Base-by-base conservation (phyloP, 2,329 filamentous ascomycete species). In the Aspergillus spinulosporus region DNA sequence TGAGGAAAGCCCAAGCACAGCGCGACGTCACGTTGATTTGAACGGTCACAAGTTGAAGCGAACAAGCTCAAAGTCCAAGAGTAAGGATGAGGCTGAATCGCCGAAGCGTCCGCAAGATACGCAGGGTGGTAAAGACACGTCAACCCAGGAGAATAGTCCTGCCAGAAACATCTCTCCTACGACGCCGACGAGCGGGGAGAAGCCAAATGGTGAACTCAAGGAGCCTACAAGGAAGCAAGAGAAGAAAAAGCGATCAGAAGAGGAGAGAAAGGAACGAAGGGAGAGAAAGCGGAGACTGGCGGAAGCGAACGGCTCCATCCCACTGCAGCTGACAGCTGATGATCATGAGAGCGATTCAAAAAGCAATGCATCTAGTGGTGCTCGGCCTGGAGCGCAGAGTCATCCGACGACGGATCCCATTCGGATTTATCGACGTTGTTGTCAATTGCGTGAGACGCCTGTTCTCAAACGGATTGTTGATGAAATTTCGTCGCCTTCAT, bases 161-260 rank as follows among this genome's bases (percentile, higher is more conserved):
- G 36, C 61, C 37, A 34, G 55, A 37, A 31, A 53, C 12, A 46
- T 53, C 6, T 43, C 64, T 11, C 46, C 53, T 39, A 49, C 50
- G 28, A 52, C 21, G 36, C 32, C 39, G 29, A 70, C 58, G 62
- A 73, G 67, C 12, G 68, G 72, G 34, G 53, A 54, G 9, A 68
- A 69, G 49, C 57, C 63, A 3, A 69, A 69, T 7, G 55, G 58
- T 11, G 68, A 72, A 49, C 56, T 31, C n/a, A 74, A 74, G 45
- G 69, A 83, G 74, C 76, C 75, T 32, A 85, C 80, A 5, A 87
- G 87, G 65, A 97, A 95, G 75, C 94, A 91, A 73, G 92, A 97
- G 69, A 97, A 96, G 80, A 97, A 97, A 76, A 96, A 96, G 78
- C 87, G 88, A 62, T 96, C 90, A 40, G 93, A 97, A 70, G 92